Evolutionary conservation across 768 basidiomycete genomes (phyloP).

Genomic region (Lactarius hatsudake): DNA sequence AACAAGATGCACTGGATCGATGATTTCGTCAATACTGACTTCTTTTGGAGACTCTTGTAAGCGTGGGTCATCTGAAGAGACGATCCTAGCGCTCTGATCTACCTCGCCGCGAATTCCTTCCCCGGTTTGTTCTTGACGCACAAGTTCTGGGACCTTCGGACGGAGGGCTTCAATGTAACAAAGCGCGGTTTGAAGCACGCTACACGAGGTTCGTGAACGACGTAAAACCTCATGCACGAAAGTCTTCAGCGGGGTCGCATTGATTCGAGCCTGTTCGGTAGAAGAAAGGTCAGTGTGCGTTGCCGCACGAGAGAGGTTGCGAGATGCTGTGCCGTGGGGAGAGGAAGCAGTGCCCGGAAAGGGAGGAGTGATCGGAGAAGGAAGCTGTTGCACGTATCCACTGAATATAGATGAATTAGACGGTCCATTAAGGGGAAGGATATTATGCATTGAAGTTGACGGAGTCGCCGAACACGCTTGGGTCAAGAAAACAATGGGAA

Average conservation of each 20-base stretch:
- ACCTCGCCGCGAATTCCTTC: slow-evolving; percentile 41
- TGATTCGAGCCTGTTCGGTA: slow-evolving; percentile 30
- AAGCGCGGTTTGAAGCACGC: slow-evolving; percentile 80
- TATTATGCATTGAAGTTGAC: slow-evolving; percentile 19
- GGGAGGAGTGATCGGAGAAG: slow-evolving; percentile 51
- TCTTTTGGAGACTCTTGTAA: slow-evolving; percentile 39
- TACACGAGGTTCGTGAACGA: slow-evolving; percentile 80
- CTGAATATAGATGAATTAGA: slow-evolving; percentile 23
- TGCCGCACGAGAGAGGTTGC: slow-evolving; percentile 28
- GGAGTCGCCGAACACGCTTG: slow-evolving; percentile 30
- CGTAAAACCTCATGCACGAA: slow-evolving; percentile 90
- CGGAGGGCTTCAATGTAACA: slow-evolving; percentile 89
- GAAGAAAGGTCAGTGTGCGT: slow-evolving; percentile 31
- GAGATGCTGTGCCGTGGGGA: slow-evolving; percentile 32
- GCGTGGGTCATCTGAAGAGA: slow-evolving; percentile 38
- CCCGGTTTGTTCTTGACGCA: slow-evolving; percentile 48
- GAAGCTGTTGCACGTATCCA: slow-evolving; percentile 44
- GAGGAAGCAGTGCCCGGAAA: slow-evolving; percentile 34
- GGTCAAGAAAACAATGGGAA: slow-evolving; percentile 55
- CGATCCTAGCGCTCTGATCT: slow-evolving; percentile 44
- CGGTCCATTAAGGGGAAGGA: slow-evolving; percentile 32
- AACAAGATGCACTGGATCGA: slow-evolving; percentile 16
- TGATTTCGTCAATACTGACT: slow-evolving; percentile 29
- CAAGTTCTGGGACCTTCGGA: slow-evolving; percentile 60
- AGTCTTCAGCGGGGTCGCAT: slow-evolving; percentile 58